phyloP scores from a whole-genome alignment of 1,284 basidiomycete species.

The Lignosus rhinocerotis region DNA sequence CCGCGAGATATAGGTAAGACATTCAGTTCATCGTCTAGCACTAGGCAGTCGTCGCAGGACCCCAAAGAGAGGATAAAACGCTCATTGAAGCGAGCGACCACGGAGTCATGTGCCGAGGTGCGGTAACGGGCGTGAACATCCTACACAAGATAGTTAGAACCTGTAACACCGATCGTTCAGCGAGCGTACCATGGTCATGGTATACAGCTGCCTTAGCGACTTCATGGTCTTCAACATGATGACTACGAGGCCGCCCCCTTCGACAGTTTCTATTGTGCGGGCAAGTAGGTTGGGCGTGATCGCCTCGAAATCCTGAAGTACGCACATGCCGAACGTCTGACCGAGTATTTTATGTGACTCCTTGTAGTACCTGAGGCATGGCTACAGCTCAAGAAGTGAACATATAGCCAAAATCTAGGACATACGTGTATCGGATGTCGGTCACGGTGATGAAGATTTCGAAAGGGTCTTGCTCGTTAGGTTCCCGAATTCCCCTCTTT shows the following conservation, averaged over 20 bases:
- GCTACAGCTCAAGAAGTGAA: neutral
- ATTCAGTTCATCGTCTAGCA: conserved; percentile 97
- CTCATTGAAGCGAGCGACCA: conserved; percentile 97
- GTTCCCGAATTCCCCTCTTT: conserved; percentile 91
- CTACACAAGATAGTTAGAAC: conserved; percentile 39
- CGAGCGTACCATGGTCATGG: conserved; percentile 89
- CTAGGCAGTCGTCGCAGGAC: conserved; percentile 87
- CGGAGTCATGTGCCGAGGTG: conserved; percentile 87
- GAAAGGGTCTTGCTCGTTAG: conserved; percentile 95
- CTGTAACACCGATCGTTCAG: neutral
- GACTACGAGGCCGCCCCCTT: conserved; percentile 94
- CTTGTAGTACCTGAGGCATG: conserved; percentile 71
- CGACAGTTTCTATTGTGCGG: conserved; percentile 96
- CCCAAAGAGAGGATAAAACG: conserved; percentile 95
- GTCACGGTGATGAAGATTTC: conserved; percentile 99
- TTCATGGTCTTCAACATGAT: conserved; percentile 95
- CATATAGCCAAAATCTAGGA: neutral
- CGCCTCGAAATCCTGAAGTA: conserved; percentile 98
- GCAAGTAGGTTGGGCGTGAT: conserved; percentile 97
- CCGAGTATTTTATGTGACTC: conserved; percentile 96
- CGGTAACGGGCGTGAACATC: conserved; percentile 94
- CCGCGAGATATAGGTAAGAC: conserved; percentile 96
- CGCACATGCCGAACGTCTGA: conserved; percentile 97
- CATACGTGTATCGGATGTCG: conserved; percentile 94
- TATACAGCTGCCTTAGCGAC: conserved; percentile 90